These are phyloP conservation scores for Ganoderma meredithae DNA, from an alignment of 1,284 basidiomycete genomes.

Conservation along the genomic window DNA sequence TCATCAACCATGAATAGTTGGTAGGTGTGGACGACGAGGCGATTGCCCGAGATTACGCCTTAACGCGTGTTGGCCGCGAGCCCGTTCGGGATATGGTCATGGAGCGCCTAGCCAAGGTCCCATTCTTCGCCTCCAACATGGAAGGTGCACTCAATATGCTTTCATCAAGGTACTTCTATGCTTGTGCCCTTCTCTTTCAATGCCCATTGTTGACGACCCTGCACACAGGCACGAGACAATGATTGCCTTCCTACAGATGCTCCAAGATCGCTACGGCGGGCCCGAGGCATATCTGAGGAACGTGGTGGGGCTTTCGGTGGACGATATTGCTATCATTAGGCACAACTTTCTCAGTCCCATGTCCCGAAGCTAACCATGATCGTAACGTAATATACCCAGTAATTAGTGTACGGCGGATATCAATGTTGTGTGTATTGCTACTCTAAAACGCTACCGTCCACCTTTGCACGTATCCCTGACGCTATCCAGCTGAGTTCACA, in stretches of 20 bases:
- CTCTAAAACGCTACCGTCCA: slow-evolving; percentile 12
- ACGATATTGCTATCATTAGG: slow-evolving; percentile 66
- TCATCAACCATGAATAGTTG: slow-evolving; percentile 51
- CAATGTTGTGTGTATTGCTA: slow-evolving; percentile 28
- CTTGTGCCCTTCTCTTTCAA: not conserved
- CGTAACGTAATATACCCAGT: slow-evolving; percentile 19
- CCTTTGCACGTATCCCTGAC: not conserved
- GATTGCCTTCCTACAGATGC: slow-evolving; percentile 65
- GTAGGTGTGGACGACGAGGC: slow-evolving; percentile 68
- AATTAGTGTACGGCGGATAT: slow-evolving; percentile 21
- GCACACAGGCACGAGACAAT: slow-evolving; percentile 69
- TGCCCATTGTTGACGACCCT: not conserved
- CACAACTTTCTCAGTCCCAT: slow-evolving; percentile 59
- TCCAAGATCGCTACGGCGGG: slow-evolving; percentile 72
- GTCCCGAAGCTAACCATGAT: slow-evolving; percentile 12
- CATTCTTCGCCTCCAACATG: slow-evolving; percentile 72
- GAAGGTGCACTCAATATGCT: slow-evolving; percentile 82
- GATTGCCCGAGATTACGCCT: slow-evolving; percentile 76
- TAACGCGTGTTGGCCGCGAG: slow-evolving; percentile 79
- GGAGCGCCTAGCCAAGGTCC: slow-evolving; percentile 68
- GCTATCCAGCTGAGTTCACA: not conserved
- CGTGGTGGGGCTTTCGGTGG: slow-evolving; percentile 60
- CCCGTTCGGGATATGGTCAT: slow-evolving; percentile 75
- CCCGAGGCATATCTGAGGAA: slow-evolving; percentile 66
- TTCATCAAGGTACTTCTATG: slow-evolving; percentile 63